These are phyloP conservation scores for Solanum lycopersicoides DNA, from an alignment of 257 asterid genomes.

Conservation along the genomic window DNA sequence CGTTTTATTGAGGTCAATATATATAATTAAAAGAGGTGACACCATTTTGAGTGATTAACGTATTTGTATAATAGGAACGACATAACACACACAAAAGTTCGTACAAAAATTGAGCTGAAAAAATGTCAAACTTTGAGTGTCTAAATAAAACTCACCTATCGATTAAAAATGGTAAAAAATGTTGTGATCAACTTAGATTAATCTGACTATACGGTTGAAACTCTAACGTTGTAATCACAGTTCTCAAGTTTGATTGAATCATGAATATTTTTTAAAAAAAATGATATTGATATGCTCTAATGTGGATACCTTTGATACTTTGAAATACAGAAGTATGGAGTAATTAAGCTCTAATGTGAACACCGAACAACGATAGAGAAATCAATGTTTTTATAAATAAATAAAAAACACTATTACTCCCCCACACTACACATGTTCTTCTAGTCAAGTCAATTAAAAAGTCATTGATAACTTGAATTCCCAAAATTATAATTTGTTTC, in stretches of 20 bases:
- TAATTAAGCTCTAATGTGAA: not conserved
- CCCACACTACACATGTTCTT: not conserved
- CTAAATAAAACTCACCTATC: not conserved
- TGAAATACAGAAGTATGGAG: accelerated
- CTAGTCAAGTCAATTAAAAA: too few relatives aligned
- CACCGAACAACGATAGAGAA: not conserved
- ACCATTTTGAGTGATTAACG: too few relatives aligned
- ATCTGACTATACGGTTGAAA: not conserved
- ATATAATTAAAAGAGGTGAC: not conserved
- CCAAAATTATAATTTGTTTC: not conserved
- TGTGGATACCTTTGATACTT: too few relatives aligned
- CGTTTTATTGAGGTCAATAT: not conserved
- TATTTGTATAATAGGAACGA: not conserved
- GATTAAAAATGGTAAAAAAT: too few relatives aligned
- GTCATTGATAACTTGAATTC: too few relatives aligned
- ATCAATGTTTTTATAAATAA: too few relatives aligned
- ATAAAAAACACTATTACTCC: not conserved
- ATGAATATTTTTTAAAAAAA: too few relatives aligned
- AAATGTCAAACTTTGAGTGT: not conserved
- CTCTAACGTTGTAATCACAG: not conserved
- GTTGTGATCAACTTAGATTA: not conserved
- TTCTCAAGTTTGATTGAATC: too few relatives aligned
- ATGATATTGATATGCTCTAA: too few relatives aligned
- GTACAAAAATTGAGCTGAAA: too few relatives aligned
- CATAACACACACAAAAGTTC: not conserved